phyloP scores from a whole-genome alignment of 2,329 filamentous ascomycete genomes.

The Acrodontium crateriforme region DNA sequence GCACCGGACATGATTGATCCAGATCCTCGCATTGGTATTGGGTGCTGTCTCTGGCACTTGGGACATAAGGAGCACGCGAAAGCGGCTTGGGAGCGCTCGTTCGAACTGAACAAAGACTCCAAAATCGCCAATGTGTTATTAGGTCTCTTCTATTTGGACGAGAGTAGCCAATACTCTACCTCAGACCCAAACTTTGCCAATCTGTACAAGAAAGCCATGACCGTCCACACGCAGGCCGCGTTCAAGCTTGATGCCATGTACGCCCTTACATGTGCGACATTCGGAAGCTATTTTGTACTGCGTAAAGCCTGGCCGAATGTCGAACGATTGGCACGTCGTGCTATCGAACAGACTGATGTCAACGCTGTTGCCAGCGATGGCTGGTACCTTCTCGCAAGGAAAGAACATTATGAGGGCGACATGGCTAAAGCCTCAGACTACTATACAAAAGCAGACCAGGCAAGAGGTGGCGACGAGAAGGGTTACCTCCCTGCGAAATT shows the following conservation, averaged over 20 bases:
- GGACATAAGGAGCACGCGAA: slow-evolving; percentile 90
- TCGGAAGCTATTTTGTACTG: slow-evolving; percentile 79
- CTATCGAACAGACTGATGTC: slow-evolving; percentile 90
- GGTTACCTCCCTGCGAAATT: slow-evolving; percentile 93
- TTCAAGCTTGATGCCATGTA: slow-evolving; percentile 89
- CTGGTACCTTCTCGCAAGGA: slow-evolving; percentile 87
- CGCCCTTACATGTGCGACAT: slow-evolving; percentile 78
- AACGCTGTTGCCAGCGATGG: slow-evolving; percentile 95
- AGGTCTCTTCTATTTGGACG: slow-evolving; percentile 77
- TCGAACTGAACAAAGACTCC: slow-evolving; percentile 71
- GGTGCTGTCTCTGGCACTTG: slow-evolving; percentile 93
- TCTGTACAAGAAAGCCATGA: slow-evolving; percentile 88
- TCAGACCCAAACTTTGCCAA: slow-evolving; percentile 73
- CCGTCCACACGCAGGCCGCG: slow-evolving; percentile 80
- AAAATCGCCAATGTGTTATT: slow-evolving; percentile 85
- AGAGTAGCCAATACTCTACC: slow-evolving; percentile 68
- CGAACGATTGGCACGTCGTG: slow-evolving; percentile 76
- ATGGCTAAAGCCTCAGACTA: slow-evolving; percentile 64
- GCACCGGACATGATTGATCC: slow-evolving; percentile 83
- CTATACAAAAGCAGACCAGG: slow-evolving; percentile 82
- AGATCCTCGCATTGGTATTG: slow-evolving; percentile 89
- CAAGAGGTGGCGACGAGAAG: slow-evolving; percentile 76
- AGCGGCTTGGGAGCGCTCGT: slow-evolving; percentile 71
- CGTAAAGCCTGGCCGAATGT: slow-evolving; percentile 69
- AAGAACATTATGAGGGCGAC: slow-evolving; percentile 74